A percentile compares a stretch with the other conserved stretches of the same genome.
Evolutionary conservation across 2,329 filamentous ascomycete genomes (phyloP).

Genomic region (Xylariaceae sp.): DNA sequence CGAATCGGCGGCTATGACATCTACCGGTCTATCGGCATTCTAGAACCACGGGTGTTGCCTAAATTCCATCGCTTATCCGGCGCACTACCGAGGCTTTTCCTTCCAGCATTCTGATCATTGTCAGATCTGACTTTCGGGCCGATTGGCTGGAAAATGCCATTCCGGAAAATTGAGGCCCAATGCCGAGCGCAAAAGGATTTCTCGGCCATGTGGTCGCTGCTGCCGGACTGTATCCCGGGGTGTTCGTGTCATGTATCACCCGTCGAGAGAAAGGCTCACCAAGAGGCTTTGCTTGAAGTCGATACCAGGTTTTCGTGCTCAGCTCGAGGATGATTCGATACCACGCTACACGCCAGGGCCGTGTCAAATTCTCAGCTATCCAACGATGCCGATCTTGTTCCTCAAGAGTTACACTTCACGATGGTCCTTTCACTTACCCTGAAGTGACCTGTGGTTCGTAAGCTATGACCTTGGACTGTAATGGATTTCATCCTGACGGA

Average conservation of each 20-base stretch:
- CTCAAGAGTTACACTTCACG: neutral
- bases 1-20: neutral
- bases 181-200: neutral
- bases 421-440: neutral
- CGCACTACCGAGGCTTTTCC: constrained; percentile 9
- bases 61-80: constrained; percentile 9
- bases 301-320: too few relatives aligned
- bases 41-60: constrained; percentile 3
- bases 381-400: neutral
- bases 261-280: neutral
- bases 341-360: constrained; percentile 3
- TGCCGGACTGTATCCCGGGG: neutral
- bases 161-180: neutral
- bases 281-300: neutral
- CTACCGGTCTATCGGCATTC: constrained; percentile 9
- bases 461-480: neutral
- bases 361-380: neutral
- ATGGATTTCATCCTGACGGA: constrained; percentile 6
- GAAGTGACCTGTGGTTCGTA: neutral
- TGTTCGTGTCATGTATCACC: neutral
- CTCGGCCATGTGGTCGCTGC: neutral
- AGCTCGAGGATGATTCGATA: neutral
- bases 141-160: constrained; percentile 1
- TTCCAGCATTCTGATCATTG: constrained; percentile 4
- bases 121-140: constrained; percentile 12